These are phyloP conservation scores for Tetragonia tetragonoides DNA, from an alignment of 148 eudicot species.

Conservation along the genomic window DNA sequence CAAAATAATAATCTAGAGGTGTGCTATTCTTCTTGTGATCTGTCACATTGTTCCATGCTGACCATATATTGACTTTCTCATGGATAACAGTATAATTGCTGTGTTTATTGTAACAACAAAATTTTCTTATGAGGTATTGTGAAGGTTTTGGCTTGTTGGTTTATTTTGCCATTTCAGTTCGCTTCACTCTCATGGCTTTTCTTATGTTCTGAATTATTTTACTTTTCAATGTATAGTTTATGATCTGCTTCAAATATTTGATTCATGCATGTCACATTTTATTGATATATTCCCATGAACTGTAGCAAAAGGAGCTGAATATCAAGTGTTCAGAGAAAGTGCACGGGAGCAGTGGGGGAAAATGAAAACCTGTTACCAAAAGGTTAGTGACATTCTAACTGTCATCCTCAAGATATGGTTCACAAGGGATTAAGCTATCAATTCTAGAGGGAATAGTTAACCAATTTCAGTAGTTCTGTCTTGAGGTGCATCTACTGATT, in stretches of 20 bases:
- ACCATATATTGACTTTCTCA: too few relatives aligned
- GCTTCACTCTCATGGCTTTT: neutral
- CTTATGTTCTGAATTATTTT: neutral
- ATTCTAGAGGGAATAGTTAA: neutral
- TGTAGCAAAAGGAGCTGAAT: slow-evolving; percentile 76
- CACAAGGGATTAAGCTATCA: too few relatives aligned
- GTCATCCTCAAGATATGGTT: too few relatives aligned
- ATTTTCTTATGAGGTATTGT: too few relatives aligned
- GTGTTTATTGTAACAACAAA: too few relatives aligned
- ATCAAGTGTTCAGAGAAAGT: slow-evolving; percentile 53
- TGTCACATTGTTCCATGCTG: too few relatives aligned
- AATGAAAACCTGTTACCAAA: slow-evolving; percentile 67
- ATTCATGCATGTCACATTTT: neutral
- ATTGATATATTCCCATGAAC: neutral
- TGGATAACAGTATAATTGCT: too few relatives aligned
- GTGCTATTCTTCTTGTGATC: too few relatives aligned
- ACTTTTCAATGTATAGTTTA: too few relatives aligned
- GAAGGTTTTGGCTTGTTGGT: too few relatives aligned
- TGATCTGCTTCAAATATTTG: neutral
- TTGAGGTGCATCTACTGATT: slow-evolving; percentile 4
- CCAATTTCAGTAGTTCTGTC: neutral
- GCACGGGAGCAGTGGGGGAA: slow-evolving; percentile 74
- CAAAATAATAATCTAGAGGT: too few relatives aligned
- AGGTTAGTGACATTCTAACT: slow-evolving; percentile 37
- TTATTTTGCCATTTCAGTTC: too few relatives aligned